A percentile compares a stretch with the other conserved stretches of the same genome.
phyloP scores from a whole-genome alignment of 805 yeast genomes.

The Yamadazyma takamatsuzukensis region DNA sequence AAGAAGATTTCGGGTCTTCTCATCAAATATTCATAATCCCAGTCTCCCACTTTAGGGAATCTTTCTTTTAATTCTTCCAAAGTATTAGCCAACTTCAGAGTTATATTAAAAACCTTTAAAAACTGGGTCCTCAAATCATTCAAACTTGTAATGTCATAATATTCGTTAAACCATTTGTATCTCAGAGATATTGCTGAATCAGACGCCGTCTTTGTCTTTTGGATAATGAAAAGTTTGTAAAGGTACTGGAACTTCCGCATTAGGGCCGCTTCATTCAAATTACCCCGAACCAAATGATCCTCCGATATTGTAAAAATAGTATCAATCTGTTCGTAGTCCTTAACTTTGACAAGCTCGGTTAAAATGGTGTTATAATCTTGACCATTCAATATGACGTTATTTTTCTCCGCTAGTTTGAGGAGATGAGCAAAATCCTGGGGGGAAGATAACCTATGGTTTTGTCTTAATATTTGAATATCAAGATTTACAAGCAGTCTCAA shows the following conservation, averaged over 20 bases:
- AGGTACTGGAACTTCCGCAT: slow-evolving; percentile 20
- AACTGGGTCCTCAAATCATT: slow-evolving; percentile 11
- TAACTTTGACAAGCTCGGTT: slow-evolving; percentile 5
- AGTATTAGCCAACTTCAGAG: slow-evolving; percentile 6
- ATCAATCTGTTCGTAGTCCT: slow-evolving; percentile 2
- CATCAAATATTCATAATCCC: slow-evolving; percentile 12
- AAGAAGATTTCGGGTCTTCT: slow-evolving; percentile 25
- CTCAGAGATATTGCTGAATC: slow-evolving; percentile 12
- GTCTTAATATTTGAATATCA: slow-evolving; percentile 13
- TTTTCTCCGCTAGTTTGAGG: slow-evolving; percentile 6
- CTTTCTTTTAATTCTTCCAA: background rate
- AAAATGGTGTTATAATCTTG: slow-evolving; percentile 16
- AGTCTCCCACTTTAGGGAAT: slow-evolving; percentile 8
- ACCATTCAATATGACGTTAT: slow-evolving; percentile 16
- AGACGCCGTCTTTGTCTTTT: slow-evolving; percentile 13
- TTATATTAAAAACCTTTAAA: slow-evolving; percentile 11
- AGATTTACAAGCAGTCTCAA: slow-evolving; percentile 16
- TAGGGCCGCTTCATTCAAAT: slow-evolving; percentile 23
- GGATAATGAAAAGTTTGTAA: slow-evolving; percentile 24
- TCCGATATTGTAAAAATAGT: slow-evolving; percentile 23
- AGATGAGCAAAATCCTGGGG: slow-evolving; percentile 11
- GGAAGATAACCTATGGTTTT: too few relatives aligned
- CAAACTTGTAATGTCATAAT: slow-evolving; percentile 20
- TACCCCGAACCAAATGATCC: slow-evolving; percentile 26
- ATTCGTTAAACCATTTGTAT: slow-evolving; percentile 22